Conservation (phyloP, 345 rosid species). For the Geranium brycei region DNA sequence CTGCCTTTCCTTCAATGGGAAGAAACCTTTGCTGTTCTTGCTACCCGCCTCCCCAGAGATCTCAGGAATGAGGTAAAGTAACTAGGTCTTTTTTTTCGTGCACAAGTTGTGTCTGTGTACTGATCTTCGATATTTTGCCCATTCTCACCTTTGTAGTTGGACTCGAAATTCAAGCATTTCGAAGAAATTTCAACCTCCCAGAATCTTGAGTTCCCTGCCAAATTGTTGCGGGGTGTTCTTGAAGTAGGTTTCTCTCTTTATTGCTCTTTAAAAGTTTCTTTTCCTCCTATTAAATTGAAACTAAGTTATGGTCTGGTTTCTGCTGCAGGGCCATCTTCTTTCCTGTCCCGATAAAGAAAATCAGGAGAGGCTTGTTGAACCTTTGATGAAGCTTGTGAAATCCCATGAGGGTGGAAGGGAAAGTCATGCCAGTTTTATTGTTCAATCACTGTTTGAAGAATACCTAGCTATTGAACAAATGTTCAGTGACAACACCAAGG, state of each 20-base stretch:
- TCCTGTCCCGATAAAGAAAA: conserved; percentile 72
- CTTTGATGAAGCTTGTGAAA: conserved; percentile 80
- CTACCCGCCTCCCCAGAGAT: conserved; percentile 84
- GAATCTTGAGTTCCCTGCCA: conserved; percentile 89
- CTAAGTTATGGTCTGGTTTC: conserved; percentile 7
- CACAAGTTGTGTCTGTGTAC: not conserved
- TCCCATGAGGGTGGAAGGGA: conserved; percentile 99
- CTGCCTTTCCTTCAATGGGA: conserved; percentile 99
- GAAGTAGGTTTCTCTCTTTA: conserved; percentile 41
- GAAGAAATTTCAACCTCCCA: conserved; percentile 44
- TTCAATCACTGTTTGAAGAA: conserved; percentile 90
- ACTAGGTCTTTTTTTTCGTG: conserved; percentile 1
- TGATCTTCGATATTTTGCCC: not conserved
- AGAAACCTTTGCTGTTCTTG: conserved; percentile 90
- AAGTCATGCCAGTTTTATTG: conserved; percentile 90
- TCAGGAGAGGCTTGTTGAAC: conserved; percentile 95
- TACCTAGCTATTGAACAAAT: conserved; percentile 87
- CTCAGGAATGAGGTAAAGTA: conserved; percentile 58
- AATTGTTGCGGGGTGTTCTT: conserved; percentile 54
- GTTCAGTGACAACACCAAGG: conserved; percentile 90
- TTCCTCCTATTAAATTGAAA: conserved; percentile 8
- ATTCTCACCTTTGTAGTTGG: conserved; percentile 37
- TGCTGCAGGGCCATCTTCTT: conserved; percentile 53
- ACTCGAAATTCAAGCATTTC: conserved; percentile 58
- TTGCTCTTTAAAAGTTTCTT: conserved; percentile 7